Evolutionary conservation across 805 yeast genomes (phyloP).

Genomic region (Candida orba): DNA sequence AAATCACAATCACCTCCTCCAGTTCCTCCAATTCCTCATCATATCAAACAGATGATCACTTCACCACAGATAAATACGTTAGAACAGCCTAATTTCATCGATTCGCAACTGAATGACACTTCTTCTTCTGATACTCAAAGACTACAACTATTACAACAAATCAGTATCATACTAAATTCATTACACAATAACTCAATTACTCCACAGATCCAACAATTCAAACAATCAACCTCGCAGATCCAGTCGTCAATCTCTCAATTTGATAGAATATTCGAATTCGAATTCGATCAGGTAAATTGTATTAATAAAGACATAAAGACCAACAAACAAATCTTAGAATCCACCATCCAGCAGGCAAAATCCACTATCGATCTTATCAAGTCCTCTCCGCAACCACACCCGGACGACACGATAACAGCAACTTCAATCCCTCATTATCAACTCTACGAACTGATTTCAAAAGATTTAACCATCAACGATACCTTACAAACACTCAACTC

Average conservation of each 20-base stretch:
- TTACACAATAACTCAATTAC: neutral
- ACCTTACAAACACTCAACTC: slow-evolving; percentile 52
- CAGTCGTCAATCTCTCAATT: slow-evolving; percentile 30
- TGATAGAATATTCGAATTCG: slow-evolving; percentile 29
- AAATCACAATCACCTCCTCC: slow-evolving; percentile 24
- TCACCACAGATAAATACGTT: too few species aligned
- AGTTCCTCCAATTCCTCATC: slow-evolving; percentile 34
- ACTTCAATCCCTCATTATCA: slow-evolving; percentile 47
- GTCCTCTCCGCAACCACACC: slow-evolving; percentile 31
- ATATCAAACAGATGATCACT: slow-evolving; percentile 4
- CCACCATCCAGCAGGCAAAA: slow-evolving; percentile 25
- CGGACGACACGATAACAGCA: too few species aligned
- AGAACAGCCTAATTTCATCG: neutral
- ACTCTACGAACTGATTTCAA: slow-evolving; percentile 54
- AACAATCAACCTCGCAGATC: slow-evolving; percentile 17
- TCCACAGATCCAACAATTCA: slow-evolving; percentile 5
- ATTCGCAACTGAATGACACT: neutral
- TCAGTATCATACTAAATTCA: slow-evolving; percentile 3
- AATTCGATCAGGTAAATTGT: slow-evolving; percentile 23
- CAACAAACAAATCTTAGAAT: slow-evolving; percentile 24
- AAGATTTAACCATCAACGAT: slow-evolving; percentile 67
- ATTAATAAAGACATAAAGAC: slow-evolving; percentile 21
- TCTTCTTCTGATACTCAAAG: neutral
- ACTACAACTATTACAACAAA: slow-evolving; percentile 1
- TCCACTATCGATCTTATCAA: slow-evolving; percentile 27